Conservation (phyloP, 495 filamentous ascomycete genomes). For the Entonaema liquescens region DNA sequence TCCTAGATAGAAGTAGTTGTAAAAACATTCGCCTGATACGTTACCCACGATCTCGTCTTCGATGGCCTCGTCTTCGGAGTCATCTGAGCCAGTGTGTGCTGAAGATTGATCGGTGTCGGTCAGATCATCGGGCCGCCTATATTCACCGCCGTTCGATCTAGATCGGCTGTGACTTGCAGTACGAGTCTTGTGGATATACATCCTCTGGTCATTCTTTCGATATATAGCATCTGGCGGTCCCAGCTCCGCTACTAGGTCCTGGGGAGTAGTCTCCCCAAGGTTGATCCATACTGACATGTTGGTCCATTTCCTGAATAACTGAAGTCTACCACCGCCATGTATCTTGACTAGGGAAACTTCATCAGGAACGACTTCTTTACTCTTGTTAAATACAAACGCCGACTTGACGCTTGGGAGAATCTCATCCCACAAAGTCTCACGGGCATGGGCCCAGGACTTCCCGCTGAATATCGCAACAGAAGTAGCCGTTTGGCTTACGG, state of each 20-base stretch:
- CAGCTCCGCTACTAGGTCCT: conserved; percentile 88
- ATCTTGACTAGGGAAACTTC: conserved; percentile 84
- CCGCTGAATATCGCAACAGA: conserved; percentile 91
- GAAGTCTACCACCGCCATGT: conserved; percentile 75
- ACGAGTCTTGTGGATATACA: conserved; percentile 82
- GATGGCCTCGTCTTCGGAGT: conserved; percentile 71
- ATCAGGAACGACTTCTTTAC: conserved; percentile 72
- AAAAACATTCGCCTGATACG: conserved; percentile 80
- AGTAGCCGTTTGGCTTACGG: conserved; percentile 73
- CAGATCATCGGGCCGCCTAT: conserved; percentile 63
- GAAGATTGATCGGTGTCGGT: conserved; percentile 88
- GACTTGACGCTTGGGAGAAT: conserved; percentile 71
- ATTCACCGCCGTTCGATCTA: conserved; percentile 59
- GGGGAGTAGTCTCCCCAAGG: conserved; percentile 83
- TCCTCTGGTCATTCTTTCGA: conserved; percentile 87
- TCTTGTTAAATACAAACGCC: conserved; percentile 59
- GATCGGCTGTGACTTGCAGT: conserved; percentile 56
- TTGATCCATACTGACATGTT: conserved; percentile 69
- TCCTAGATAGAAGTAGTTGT: conserved; percentile 95
- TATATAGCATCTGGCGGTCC: conserved; percentile 96
- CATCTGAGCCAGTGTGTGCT: conserved; percentile 77
- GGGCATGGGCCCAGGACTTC: conserved; percentile 84
- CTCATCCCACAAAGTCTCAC: conserved; percentile 77
- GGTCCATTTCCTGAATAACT: conserved; percentile 71
- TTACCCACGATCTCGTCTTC: conserved; percentile 59